Base-by-base conservation (phyloP, 495 filamentous ascomycete species). In the Penicillium canariense region DNA sequence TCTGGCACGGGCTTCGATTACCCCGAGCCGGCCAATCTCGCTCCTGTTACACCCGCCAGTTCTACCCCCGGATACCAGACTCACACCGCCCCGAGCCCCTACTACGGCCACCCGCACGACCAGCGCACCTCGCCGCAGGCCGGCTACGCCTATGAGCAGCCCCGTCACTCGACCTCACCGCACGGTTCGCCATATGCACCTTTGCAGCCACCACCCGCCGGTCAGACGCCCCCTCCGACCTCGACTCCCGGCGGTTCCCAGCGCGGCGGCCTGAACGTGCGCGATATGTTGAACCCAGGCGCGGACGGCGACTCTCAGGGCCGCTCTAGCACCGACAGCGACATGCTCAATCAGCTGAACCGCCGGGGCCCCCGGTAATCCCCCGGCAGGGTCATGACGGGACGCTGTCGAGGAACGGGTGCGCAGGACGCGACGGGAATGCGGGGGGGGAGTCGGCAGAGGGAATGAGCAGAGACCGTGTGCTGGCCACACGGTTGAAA, bases 281-380 rank as follows among this genome's bases (percentile, higher is more conserved):
- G 77, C 34, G 77, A 81, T 51, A 77, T 83, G 67, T 65, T 83
- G 18, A 77, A 78, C 46, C 72, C 71, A 0, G 69, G 73, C 18
- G 40, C 49, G 22, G 35, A 49, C 20, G 34, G 46, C 32, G 76
- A 71, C 54, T 67, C 68, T 31, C 68, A 71, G 36, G 77, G 72
- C n/a, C 73, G 78, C 14, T 78, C 77, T 34, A 79, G 72, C 52
- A 76, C 78, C 14, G 80, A 83, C 55, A 82, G 73, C 50, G 75
- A 79, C 54, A 83, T 83, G 80, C 68, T 83, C 40, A 79, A 81
- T 60, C 75, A 77, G 34, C 59, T 83, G 52, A 79, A 81, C 55
- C 75, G 77, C 28, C 74, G 73, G 20, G 73, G 70, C 5, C 64
- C 67, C 31, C 20, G 20, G 28, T 53, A 42, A 40, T 11, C 22